These are phyloP conservation scores for Ogataea henricii DNA, from an alignment of 805 yeast species.

Conservation along the genomic window DNA sequence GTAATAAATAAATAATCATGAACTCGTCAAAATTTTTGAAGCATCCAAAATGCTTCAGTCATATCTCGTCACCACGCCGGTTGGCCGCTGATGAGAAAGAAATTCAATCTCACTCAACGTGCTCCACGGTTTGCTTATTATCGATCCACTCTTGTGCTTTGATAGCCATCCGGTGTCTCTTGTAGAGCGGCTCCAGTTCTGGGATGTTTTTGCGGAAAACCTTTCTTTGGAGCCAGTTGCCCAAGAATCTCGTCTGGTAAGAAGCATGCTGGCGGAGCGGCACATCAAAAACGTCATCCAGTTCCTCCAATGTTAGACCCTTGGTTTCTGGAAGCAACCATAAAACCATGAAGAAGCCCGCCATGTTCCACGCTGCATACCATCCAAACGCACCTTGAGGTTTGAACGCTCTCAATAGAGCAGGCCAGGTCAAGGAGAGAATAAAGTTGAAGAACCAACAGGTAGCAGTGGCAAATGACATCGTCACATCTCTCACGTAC, in stretches of 20 bases:
- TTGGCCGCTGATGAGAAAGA: too few species aligned
- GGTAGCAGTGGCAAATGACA: slow-evolving; percentile 76
- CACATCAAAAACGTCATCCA: slow-evolving; percentile 71
- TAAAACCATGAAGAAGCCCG: slow-evolving; percentile 69
- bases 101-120: slow-evolving; percentile 47
- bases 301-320: slow-evolving; percentile 71
- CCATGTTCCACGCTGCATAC: slow-evolving; percentile 82
- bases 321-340: slow-evolving; percentile 75
- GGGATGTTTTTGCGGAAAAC: slow-evolving; percentile 51
- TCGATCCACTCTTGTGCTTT: slow-evolving; percentile 65
- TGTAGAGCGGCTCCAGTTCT: slow-evolving; percentile 58
- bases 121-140: slow-evolving; percentile 50
- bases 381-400: slow-evolving; percentile 87
- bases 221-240: slow-evolving; percentile 46
- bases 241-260: slow-evolving; percentile 42
- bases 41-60: too few species aligned
- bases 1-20: neutral
- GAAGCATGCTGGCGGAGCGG: slow-evolving; percentile 57
- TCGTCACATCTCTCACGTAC: slow-evolving; percentile 76
- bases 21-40: neutral
- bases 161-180: slow-evolving; percentile 59
- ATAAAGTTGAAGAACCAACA: slow-evolving; percentile 75
- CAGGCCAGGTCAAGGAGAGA: slow-evolving; percentile 78
- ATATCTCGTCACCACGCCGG: too few species aligned
- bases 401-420: slow-evolving; percentile 62